Base-by-base conservation (phyloP, 1,284 basidiomycete species). In the Entoloma clypeatum region DNA sequence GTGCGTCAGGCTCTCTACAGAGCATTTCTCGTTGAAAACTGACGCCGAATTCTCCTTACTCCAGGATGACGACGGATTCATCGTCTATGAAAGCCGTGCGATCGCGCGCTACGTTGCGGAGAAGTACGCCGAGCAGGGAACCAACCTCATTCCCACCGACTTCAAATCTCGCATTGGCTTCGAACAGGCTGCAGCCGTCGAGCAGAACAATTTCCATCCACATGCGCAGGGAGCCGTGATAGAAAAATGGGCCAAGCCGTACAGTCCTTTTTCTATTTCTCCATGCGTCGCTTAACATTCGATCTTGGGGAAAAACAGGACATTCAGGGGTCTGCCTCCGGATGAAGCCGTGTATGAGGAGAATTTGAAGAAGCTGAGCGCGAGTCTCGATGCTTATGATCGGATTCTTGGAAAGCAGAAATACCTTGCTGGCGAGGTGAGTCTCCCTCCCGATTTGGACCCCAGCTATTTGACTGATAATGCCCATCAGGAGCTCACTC, bases 351-450 rank as follows among this genome's bases (percentile, higher is more conserved):
- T 49, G 1, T 64, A 67, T 18, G 51, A 65, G 10, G 50, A 54
- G 5, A 50, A 60, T 10, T 54, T 63, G 16, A 47, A 39, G 0
- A 51, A 42, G 0, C 58, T 78, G 7, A 53, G 62, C 4, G 44
- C 35, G 5, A 72, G 68, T 43, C 60, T 80, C 19, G 60, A 70
- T 22, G 74, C 57, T 0, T 79, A 79, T 52, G 74, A 80, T 45
- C 47, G 41, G 4, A 71, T 81, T 36, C 59, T 81, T 17, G 53
- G 62, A 35, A 77, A 74, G 57, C 67, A 72, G 40, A 71, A 67
- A 47, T 79, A 72, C 49, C 49, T 78, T n/a, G 72, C 66, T 22
- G 76, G 75, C 3, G 56, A 77, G 44, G 69, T 72, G 24, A 41
- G 65, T 36, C 7, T 25, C 22, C 8, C 4, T 1, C 17, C 23